Percentiles rank a stretch among this genome's conserved stretches.
phyloP scores from a whole-genome alignment of 768 basidiomycete species.

The Xerocomellus chrysenteron region DNA sequence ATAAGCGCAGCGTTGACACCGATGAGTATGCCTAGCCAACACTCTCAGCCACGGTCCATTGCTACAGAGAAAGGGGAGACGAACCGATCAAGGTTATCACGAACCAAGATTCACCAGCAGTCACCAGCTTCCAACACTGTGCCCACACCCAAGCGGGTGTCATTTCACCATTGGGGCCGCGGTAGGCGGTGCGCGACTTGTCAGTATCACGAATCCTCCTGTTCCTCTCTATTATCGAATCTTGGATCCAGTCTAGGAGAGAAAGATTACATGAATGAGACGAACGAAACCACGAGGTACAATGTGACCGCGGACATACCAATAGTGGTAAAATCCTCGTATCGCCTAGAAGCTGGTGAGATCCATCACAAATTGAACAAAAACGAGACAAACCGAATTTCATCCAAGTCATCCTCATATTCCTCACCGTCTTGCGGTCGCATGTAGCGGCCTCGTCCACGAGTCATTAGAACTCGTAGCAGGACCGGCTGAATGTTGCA shows the following conservation, averaged over 20 bases:
- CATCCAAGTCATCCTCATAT: slow-evolving; percentile 65
- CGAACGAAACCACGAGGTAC: slow-evolving; percentile 13
- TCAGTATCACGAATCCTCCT: slow-evolving; percentile 63
- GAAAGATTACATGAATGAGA: slow-evolving; percentile 9
- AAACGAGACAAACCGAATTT: slow-evolving; percentile 50
- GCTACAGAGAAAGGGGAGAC: slow-evolving; percentile 31
- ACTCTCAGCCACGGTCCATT: background rate
- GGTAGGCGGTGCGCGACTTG: slow-evolving; percentile 41
- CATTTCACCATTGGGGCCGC: slow-evolving; percentile 49
- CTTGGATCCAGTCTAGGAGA: slow-evolving; percentile 89
- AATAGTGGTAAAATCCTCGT: slow-evolving; percentile 95
- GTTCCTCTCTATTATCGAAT: slow-evolving; percentile 86
- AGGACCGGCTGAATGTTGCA: background rate
- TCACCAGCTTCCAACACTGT: slow-evolving; percentile 55
- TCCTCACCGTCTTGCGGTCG: slow-evolving; percentile 35
- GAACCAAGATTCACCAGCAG: slow-evolving; percentile 88
- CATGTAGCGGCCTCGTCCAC: slow-evolving; percentile 22
- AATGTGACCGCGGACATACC: slow-evolving; percentile 46
- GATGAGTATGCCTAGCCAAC: slow-evolving; percentile 72
- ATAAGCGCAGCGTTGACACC: slow-evolving; percentile 94
- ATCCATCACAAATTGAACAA: background rate
- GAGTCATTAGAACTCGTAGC: slow-evolving; percentile 21
- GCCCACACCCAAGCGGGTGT: slow-evolving; percentile 61
- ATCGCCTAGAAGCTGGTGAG: slow-evolving; percentile 56
- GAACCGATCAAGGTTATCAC: slow-evolving; percentile 86